Evolutionary conservation across 1,139 yeast species (phyloP).

Genomic region (Candida albicans): DNA sequence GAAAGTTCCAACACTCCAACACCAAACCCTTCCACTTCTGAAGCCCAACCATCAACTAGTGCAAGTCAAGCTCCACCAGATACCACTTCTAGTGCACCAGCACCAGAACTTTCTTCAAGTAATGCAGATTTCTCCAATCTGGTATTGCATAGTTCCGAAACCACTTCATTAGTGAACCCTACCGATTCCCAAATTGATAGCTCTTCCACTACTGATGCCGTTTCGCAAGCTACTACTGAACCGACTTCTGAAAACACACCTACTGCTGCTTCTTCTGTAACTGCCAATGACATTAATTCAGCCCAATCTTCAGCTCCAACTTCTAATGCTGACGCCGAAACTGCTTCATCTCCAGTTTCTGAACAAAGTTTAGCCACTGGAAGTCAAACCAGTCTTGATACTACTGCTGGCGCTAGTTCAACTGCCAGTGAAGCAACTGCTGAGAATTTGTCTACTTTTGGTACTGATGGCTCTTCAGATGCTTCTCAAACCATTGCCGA

Average conservation of each 20-base stretch:
- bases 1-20: neutral
- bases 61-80: neutral
- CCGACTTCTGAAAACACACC: neutral
- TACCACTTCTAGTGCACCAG: slow-evolving; percentile 1
- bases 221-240: slow-evolving; percentile 4
- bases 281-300: slow-evolving; percentile 2
- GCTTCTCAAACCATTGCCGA: neutral
- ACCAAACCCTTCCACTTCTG: neutral
- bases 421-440: neutral
- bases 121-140: neutral
- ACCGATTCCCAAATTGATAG: neutral
- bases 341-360: neutral
- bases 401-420: neutral
- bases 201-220: slow-evolving; percentile 3
- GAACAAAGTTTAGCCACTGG: too few relatives aligned
- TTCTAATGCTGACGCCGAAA: slow-evolving; percentile 3
- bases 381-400: neutral
- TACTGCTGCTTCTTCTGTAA: slow-evolving; percentile 1
- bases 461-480: neutral
- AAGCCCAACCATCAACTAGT: neutral
- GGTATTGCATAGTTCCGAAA: neutral
- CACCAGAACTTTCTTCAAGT: slow-evolving; percentile 4
- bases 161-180: neutral
- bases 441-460: too few relatives aligned
- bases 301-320: slow-evolving; percentile 1